phyloP scores from a whole-genome alignment of 2,329 filamentous ascomycete species.

The Pseudocercospora fuligena region DNA sequence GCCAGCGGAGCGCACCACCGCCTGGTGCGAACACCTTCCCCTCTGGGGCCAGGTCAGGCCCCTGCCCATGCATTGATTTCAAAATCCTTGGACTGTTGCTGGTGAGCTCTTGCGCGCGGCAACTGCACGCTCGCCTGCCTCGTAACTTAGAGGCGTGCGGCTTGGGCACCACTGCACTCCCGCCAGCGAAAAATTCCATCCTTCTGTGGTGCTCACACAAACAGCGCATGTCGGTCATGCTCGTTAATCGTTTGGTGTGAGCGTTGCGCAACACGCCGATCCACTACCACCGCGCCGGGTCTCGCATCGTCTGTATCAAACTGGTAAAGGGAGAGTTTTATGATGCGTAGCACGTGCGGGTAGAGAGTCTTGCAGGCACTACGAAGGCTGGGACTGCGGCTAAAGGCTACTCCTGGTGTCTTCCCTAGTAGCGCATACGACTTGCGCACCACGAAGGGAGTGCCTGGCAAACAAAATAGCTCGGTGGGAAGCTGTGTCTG shows the following conservation, averaged over 20 bases:
- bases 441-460: not conserved
- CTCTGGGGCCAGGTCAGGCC: not conserved
- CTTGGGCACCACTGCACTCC: not conserved
- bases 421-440: not conserved
- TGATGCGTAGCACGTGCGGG: conserved; percentile 3
- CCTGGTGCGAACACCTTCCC: not conserved
- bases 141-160: not conserved
- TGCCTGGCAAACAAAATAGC: not conserved
- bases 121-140: no score
- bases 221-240: not conserved
- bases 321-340: not conserved
- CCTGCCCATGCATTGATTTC: not conserved
- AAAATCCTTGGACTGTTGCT: not conserved
- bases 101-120: not conserved
- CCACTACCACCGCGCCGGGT: conserved; percentile 11
- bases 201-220: not conserved
- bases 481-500: not conserved
- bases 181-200: not conserved
- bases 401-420: not conserved
- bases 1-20: not conserved
- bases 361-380: not conserved
- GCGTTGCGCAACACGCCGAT: conserved; percentile 14
- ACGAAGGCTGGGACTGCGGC: no score
- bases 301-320: not conserved
- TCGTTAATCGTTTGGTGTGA: not conserved